A percentile compares a stretch with the other conserved stretches of the same genome.
Conservation (phyloP, 2,329 filamentous ascomycete species). For the Aureobasidium leucospermi region DNA sequence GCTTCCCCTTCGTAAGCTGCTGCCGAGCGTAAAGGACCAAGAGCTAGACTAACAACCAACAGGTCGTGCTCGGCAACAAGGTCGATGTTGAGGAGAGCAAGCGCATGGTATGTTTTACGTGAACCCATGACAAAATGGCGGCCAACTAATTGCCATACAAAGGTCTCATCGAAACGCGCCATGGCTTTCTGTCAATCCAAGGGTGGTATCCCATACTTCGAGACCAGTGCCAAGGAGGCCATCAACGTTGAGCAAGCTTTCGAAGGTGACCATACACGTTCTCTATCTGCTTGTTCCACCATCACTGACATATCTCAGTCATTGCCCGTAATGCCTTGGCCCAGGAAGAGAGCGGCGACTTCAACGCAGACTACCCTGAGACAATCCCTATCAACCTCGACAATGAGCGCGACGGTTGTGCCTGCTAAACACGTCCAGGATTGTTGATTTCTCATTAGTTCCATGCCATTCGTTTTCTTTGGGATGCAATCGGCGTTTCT, state of each 20-base stretch:
- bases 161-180: conserved; percentile 92
- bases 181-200: conserved; percentile 98
- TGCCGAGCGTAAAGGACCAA: background rate
- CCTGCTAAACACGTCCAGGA: conserved; percentile 54
- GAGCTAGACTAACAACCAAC: conserved; percentile 10
- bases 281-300: too few relatives aligned
- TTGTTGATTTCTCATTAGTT: background rate
- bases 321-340: conserved; percentile 93
- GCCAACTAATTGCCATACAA: conserved; percentile 20
- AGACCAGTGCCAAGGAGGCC: conserved; percentile 97
- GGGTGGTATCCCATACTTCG: conserved; percentile 95
- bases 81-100: conserved; percentile 98
- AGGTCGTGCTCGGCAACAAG: conserved; percentile 97
- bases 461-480: conserved; percentile 5
- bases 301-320: conserved; percentile 46
- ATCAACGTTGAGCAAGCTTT: conserved; percentile 93
- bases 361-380: conserved; percentile 93
- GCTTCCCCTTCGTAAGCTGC: conserved; percentile 82
- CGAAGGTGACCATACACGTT: conserved; percentile 40
- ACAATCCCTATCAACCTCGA: conserved; percentile 98
- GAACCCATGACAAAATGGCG: background rate
- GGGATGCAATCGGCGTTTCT: background rate
- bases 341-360: conserved; percentile 97
- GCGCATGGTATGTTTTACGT: conserved; percentile 58
- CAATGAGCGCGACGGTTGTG: conserved; percentile 84